Percentiles rank a stretch among this genome's conserved stretches.
Evolutionary conservation across 2,329 filamentous ascomycete species (phyloP).

Genomic region (Curvularia eragrostidis): DNA sequence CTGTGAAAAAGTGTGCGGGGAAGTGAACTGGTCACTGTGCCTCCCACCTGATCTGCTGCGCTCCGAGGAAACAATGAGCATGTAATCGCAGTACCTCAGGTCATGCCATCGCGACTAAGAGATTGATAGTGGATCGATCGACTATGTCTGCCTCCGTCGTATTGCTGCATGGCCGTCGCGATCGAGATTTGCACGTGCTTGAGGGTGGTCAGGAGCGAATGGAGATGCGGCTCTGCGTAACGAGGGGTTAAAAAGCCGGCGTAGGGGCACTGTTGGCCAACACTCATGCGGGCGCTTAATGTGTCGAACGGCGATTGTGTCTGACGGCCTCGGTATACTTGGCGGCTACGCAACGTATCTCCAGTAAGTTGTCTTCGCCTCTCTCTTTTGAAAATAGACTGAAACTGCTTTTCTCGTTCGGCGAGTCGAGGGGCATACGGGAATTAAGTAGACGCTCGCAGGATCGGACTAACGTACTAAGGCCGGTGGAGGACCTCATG

Average conservation of each 20-base stretch:
- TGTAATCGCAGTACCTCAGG: background rate
- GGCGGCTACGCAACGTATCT: conserved; percentile 9
- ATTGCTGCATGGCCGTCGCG: conserved; percentile 11
- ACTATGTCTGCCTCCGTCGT: conserved; percentile 1
- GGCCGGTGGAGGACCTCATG: conserved; percentile 21
- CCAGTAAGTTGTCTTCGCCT: conserved; percentile 13
- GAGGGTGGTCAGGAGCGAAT: conserved; percentile 1
- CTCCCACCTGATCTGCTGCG: background rate
- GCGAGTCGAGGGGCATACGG: conserved; percentile 20
- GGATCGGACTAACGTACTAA: conserved; percentile 21
- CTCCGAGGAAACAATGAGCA: background rate
- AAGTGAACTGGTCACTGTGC: background rate
- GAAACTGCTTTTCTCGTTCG: background rate
- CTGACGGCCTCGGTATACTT: conserved; percentile 3
- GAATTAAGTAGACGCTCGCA: conserved; percentile 30
- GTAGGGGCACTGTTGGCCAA: conserved; percentile 16
- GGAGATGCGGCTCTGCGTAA: conserved; percentile 31
- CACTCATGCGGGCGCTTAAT: conserved; percentile 21
- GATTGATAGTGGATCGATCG: conserved; percentile 1
- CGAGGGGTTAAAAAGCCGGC: conserved; percentile 29
- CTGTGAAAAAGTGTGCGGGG: background rate
- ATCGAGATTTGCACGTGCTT: conserved; percentile 21
- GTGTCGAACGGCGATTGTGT: conserved; percentile 8
- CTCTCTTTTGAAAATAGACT: background rate
- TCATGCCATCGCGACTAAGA: background rate